These are phyloP conservation scores for Sporothrix euskadiensis DNA, from an alignment of 2,329 filamentous ascomycete genomes.

Conservation along the genomic window DNA sequence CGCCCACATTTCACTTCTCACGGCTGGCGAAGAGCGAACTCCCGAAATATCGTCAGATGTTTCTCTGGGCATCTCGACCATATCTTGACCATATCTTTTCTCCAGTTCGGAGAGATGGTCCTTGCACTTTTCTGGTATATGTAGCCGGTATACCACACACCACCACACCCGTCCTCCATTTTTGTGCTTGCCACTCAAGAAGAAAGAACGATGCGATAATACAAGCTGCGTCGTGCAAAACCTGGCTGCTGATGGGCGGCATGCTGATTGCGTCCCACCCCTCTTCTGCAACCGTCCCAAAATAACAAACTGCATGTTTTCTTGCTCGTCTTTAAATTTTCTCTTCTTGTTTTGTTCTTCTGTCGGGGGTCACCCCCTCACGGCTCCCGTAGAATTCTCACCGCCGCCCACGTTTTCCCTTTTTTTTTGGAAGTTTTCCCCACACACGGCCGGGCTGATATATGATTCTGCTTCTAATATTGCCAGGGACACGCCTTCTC, in stretches of 20 bases:
- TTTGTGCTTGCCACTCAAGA: background rate
- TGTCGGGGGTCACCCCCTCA: background rate
- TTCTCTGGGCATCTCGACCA: background rate
- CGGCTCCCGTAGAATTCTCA: background rate
- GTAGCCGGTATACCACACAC: background rate
- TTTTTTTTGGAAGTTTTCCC: background rate
- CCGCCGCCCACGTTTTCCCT: background rate
- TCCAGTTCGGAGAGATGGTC: background rate
- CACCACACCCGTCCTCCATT: background rate
- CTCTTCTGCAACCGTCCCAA: conserved; percentile 16
- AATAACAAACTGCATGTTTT: background rate
- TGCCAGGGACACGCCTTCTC: background rate
- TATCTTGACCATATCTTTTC: background rate
- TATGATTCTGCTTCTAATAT: conserved; percentile 6
- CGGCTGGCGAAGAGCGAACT: background rate
- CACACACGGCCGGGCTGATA: conserved; percentile 2
- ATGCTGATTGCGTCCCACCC: conserved; percentile 11
- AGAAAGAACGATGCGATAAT: background rate
- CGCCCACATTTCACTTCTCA: background rate
- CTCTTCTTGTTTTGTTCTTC: background rate
- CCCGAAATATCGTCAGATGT: conserved; percentile 23
- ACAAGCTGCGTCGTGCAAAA: background rate
- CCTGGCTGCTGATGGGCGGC: conserved; percentile 5
- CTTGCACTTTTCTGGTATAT: background rate
- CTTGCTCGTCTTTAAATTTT: background rate